Conservation (phyloP, 2,329 filamentous ascomycete species). For the Colletotrichum simmondsii region DNA sequence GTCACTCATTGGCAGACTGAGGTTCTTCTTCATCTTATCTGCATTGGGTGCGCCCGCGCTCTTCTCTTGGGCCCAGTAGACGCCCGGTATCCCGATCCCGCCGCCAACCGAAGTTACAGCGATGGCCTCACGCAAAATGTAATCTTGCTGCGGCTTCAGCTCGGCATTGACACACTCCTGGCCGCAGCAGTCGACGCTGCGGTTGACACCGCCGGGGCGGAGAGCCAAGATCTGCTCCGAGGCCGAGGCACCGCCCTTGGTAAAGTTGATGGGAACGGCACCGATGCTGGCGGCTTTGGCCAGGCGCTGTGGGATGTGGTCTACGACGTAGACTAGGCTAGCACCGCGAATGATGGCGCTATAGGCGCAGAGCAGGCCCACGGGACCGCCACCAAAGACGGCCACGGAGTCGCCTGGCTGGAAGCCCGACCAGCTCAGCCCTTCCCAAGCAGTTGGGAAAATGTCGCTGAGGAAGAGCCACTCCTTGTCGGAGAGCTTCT, state of each 20-base stretch:
- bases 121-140: slow-evolving; percentile 35
- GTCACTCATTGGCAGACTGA: slow-evolving; percentile 36
- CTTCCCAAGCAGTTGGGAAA: slow-evolving; percentile 66
- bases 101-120: slow-evolving; percentile 34
- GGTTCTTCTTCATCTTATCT: slow-evolving; percentile 11
- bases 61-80: slow-evolving; percentile 32
- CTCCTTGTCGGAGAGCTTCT: slow-evolving; percentile 70
- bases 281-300: slow-evolving; percentile 37
- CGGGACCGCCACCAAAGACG: slow-evolving; percentile 72
- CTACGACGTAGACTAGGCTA: slow-evolving; percentile 36
- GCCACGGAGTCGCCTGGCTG: slow-evolving; percentile 69
- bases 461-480: slow-evolving; percentile 61
- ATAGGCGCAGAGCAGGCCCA: slow-evolving; percentile 65
- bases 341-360: slow-evolving; percentile 41
- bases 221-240: slow-evolving; percentile 37
- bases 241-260: slow-evolving; percentile 22
- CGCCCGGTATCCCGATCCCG: slow-evolving; percentile 39
- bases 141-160: slow-evolving; percentile 35
- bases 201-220: slow-evolving; percentile 35
- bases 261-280: slow-evolving; percentile 38
- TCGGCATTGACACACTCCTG: slow-evolving; percentile 36
- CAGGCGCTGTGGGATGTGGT: slow-evolving; percentile 38
- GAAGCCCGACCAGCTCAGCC: slow-evolving; percentile 67
- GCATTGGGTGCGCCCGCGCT: slow-evolving; percentile 34
- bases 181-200: slow-evolving; percentile 38